Evolutionary conservation across 2,329 filamentous ascomycete species (phyloP).

Genomic region (Penicillium sp.): DNA sequence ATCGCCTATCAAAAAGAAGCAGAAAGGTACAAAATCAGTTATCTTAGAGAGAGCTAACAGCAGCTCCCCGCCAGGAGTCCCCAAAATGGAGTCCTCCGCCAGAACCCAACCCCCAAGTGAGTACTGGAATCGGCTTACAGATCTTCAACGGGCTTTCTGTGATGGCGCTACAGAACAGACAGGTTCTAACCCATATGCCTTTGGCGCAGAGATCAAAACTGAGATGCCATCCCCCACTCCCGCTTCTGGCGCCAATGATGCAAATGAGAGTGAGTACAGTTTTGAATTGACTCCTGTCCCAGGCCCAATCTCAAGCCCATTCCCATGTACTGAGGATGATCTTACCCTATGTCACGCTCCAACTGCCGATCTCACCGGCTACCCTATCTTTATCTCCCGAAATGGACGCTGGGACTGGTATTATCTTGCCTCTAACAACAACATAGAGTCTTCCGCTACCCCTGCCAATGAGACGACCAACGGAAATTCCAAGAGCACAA

Average conservation of each 20-base stretch:
- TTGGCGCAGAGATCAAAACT: neutral
- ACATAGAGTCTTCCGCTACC: neutral
- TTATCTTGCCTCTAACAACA: neutral
- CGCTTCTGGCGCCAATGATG: neutral
- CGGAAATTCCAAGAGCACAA: neutral
- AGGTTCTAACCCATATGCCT: neutral
- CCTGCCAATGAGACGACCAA: neutral
- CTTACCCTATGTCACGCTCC: neutral
- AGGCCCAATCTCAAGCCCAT: neutral
- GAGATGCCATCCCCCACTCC: neutral
- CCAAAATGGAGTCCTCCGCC: neutral
- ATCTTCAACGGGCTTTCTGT: neutral
- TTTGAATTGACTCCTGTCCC: neutral
- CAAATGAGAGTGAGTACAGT: neutral
- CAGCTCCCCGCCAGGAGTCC: neutral
- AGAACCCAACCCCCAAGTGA: neutral
- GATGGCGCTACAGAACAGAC: neutral
- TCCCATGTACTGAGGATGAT: neutral
- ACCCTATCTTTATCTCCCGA: neutral
- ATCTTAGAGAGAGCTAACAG: neutral
- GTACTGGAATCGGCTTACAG: neutral
- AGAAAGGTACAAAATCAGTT: neutral
- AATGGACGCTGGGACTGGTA: slow-evolving; percentile 1
- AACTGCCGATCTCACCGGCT: neutral
- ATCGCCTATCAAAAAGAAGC: neutral